Conservation (phyloP, 106 monocot species). For the Phalaenopsis aphrodite region DNA sequence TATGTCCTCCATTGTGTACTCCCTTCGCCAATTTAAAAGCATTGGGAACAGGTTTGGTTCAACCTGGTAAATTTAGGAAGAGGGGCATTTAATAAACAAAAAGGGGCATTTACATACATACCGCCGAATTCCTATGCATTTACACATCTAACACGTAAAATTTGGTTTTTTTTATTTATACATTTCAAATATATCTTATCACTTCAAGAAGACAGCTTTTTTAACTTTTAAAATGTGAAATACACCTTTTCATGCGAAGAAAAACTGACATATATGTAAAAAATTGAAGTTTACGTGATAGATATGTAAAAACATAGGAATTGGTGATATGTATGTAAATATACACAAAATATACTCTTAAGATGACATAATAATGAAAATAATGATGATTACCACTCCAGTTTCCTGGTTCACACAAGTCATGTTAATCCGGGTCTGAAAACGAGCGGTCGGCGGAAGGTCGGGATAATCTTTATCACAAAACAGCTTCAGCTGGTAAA, state of each 20-base stretch:
- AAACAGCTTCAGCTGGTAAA: conserved; percentile 73
- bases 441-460: conserved; percentile 54
- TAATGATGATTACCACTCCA: conserved; percentile 34
- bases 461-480: conserved; percentile 68
- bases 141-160: too few relatives aligned
- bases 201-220: too few relatives aligned
- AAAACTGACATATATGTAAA: too few relatives aligned
- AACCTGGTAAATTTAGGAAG: conserved; percentile 27
- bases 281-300: too few relatives aligned
- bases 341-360: too few relatives aligned
- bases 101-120: too few relatives aligned
- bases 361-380: background rate
- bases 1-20: conserved; percentile 76
- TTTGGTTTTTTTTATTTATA: too few relatives aligned
- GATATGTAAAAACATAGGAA: too few relatives aligned
- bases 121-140: too few relatives aligned
- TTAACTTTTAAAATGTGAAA: too few relatives aligned
- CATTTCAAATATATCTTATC: too few relatives aligned
- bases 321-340: background rate
- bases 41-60: conserved; percentile 56
- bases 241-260: too few relatives aligned
- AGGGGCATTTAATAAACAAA: background rate
- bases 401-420: conserved; percentile 70
- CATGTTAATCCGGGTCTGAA: conserved; percentile 71
- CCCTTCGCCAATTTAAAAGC: conserved; percentile 63